A percentile compares a stretch with the other conserved stretches of the same genome.
These are phyloP conservation scores for Fonsecaea erecta DNA, from an alignment of 2,329 filamentous ascomycete species.

Conservation along the genomic window DNA sequence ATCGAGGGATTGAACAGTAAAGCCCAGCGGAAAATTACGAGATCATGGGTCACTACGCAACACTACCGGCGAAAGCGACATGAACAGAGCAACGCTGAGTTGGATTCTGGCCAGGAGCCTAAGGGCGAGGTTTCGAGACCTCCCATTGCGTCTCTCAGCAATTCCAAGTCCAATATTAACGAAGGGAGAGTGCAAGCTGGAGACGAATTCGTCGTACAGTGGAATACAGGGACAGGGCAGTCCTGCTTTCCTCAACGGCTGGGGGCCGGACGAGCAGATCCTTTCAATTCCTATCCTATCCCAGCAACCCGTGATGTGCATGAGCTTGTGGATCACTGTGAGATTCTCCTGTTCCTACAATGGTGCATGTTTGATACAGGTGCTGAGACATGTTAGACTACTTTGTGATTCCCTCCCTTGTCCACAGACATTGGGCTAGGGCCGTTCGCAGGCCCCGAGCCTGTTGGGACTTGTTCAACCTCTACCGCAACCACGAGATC, in stretches of 20 bases:
- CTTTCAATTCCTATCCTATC: conserved; percentile 24
- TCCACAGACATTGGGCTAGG: conserved; percentile 23
- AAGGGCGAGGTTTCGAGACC: neutral
- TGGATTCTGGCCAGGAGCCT: neutral
- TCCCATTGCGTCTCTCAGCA: neutral
- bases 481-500: conserved; percentile 25
- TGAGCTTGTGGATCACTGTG: conserved; percentile 29
- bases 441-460: conserved; percentile 23
- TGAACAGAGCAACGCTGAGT: neutral
- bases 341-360: neutral
- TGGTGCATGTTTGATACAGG: neutral
- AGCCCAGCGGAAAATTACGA: conserved; percentile 16
- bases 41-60: conserved; percentile 25
- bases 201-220: neutral
- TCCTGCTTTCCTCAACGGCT: conserved; percentile 1
- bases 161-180: neutral
- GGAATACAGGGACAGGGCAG: neutral
- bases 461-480: conserved; percentile 29
- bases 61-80: conserved; percentile 23
- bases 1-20: conserved; percentile 22
- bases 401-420: conserved; percentile 27
- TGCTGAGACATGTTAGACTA: conserved; percentile 12
- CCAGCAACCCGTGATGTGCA: conserved; percentile 24
- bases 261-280: conserved; percentile 22
- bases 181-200: neutral